Conservation (phyloP, 768 basidiomycete species). For the Kwoniella sp. region DNA sequence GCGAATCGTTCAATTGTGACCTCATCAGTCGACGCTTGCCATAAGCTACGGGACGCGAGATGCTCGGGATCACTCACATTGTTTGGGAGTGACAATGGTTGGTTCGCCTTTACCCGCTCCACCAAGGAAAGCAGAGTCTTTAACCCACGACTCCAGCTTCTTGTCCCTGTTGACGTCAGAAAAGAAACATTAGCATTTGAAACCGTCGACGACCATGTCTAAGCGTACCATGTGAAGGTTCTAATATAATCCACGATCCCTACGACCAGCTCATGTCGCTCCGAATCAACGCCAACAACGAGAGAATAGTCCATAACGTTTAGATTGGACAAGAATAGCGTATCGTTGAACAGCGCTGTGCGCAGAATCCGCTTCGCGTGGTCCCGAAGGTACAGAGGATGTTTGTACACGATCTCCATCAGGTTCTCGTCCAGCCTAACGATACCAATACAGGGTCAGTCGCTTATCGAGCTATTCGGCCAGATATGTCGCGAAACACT, state of each 20-base stretch:
- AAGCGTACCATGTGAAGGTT: conserved; percentile 56
- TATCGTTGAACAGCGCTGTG: conserved; percentile 90
- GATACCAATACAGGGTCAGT: neutral
- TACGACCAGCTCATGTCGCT: conserved; percentile 84
- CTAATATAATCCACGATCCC: conserved; percentile 82
- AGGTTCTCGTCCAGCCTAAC: conserved; percentile 83
- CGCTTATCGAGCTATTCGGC: too few species aligned
- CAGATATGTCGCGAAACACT: too few species aligned
- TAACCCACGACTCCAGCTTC: conserved; percentile 96
- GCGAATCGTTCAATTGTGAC: too few species aligned
- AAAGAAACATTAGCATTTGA: too few species aligned
- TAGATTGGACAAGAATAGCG: conserved; percentile 87
- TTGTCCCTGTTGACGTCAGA: conserved; percentile 99
- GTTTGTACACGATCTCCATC: conserved; percentile 80
- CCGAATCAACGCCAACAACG: conserved; percentile 89
- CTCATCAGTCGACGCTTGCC: too few species aligned
- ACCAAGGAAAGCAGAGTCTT: conserved; percentile 88
- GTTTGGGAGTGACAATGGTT: conserved; percentile 93
- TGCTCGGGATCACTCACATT: conserved; percentile 81
- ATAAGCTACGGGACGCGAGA: too few species aligned
- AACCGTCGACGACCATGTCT: too few species aligned
- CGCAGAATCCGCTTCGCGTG: conserved; percentile 90
- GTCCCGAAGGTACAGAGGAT: conserved; percentile 93
- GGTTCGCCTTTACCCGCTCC: conserved; percentile 81
- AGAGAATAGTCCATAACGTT: conserved; percentile 94